A percentile compares a stretch with the other conserved stretches of the same genome.
phyloP scores from a whole-genome alignment of 2,329 filamentous ascomycete genomes.

The Fusarium globosum region DNA sequence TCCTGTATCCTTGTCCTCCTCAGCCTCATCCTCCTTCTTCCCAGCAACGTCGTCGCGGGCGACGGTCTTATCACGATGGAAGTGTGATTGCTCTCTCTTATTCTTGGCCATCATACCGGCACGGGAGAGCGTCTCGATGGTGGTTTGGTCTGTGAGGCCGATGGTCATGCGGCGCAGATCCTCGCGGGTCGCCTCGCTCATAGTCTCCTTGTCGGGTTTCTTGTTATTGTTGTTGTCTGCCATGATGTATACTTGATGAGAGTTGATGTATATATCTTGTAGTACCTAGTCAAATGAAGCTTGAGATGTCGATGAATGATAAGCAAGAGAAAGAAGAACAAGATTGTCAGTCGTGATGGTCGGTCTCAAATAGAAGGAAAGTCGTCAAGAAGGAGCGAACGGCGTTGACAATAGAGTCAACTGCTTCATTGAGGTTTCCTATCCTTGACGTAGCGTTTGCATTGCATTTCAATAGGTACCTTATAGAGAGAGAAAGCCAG shows the following conservation, averaged over 20 bases:
- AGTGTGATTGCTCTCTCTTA: conserved; percentile 14
- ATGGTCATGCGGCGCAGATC: conserved; percentile 39
- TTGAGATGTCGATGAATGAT: not conserved
- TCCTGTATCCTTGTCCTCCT: not conserved
- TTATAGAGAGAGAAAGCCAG: not conserved
- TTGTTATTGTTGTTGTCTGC: not conserved
- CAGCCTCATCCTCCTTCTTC: not conserved
- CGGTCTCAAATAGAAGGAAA: not conserved
- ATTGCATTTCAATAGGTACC: not conserved
- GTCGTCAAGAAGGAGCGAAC: conserved; percentile 6
- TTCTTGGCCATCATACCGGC: conserved; percentile 32
- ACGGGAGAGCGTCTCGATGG: conserved; percentile 35
- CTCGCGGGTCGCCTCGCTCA: conserved; percentile 16
- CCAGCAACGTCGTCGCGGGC: not conserved
- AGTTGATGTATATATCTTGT: not conserved
- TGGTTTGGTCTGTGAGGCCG: conserved; percentile 38
- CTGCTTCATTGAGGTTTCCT: not conserved
- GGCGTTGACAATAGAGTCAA: not conserved
- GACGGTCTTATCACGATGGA: not conserved
- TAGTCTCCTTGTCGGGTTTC: not conserved
- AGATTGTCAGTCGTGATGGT: not conserved
- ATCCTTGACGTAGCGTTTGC: conserved; percentile 4
- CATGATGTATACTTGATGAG: conserved; percentile 2
- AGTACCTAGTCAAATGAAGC: not conserved
- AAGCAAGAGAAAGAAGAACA: not conserved